These are phyloP conservation scores for Populus tremula DNA, from an alignment of 345 rosid genomes.

Conservation along the genomic window DNA sequence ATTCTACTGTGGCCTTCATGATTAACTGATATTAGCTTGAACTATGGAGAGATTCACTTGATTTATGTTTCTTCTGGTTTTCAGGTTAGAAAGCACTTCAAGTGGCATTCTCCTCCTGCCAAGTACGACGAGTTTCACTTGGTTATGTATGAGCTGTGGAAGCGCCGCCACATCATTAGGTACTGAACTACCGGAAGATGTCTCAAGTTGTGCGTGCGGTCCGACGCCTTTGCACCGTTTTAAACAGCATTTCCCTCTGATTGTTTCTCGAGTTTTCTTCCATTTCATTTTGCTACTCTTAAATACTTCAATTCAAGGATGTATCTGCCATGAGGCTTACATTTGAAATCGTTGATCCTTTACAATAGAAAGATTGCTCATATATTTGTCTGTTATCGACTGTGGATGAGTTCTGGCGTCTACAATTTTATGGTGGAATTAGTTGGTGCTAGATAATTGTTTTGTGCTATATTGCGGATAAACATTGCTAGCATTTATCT, in stretches of 20 bases:
- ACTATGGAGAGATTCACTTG: neutral
- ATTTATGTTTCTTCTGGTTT: neutral
- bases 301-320: no score
- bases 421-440: no score
- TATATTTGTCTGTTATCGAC: no score
- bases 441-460: no score
- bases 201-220: neutral
- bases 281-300: no score
- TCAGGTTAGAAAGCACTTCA: constrained; percentile 33
- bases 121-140: constrained; percentile 85
- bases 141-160: constrained; percentile 96
- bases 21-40: neutral
- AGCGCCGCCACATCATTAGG: constrained; percentile 80
- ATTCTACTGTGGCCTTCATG: neutral
- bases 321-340: no score
- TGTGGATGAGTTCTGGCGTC: no score
- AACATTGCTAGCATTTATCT: no score
- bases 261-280: no score
- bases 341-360: no score
- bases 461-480: rapidly evolving
- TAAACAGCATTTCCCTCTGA: neutral
- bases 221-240: neutral
- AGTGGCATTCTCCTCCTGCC: constrained; percentile 84
- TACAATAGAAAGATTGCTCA: no score
- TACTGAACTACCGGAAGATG: constrained; percentile 25